phyloP scores from a whole-genome alignment of 2,329 filamentous ascomycete genomes.

The Pseudocercospora fijiensis region DNA sequence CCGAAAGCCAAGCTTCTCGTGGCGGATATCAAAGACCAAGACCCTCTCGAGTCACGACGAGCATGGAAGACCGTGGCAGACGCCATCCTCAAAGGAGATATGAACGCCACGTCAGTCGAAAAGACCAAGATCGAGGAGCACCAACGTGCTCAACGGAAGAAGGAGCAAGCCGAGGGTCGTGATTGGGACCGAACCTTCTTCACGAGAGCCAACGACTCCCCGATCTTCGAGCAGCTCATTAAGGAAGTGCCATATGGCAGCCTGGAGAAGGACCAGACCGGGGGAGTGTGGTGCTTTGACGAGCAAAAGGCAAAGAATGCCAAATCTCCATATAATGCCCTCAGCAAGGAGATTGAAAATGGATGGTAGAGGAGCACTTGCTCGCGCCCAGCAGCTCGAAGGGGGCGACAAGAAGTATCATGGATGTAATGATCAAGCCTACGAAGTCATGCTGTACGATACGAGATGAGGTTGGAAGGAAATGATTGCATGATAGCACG shows the following conservation, averaged over 20 bases:
- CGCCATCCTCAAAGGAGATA: constrained; percentile 77
- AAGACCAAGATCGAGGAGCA: constrained; percentile 89
- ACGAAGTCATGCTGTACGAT: constrained; percentile 8
- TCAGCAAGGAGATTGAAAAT: constrained; percentile 32
- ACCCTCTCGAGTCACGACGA: constrained; percentile 80
- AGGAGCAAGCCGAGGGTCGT: constrained; percentile 71
- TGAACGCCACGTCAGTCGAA: constrained; percentile 73
- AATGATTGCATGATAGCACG: constrained; percentile 15
- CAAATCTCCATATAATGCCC: constrained; percentile 33
- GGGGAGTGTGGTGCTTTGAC: constrained; percentile 70
- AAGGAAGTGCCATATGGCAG: constrained; percentile 43
- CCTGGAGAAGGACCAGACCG: constrained; percentile 64
- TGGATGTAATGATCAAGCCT: constrained; percentile 2
- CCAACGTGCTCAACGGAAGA: constrained; percentile 73
- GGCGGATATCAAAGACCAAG: constrained; percentile 72
- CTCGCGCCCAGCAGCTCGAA: neutral
- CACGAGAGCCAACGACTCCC: constrained; percentile 44
- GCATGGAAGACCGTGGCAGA: constrained; percentile 85
- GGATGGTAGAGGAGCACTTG: constrained; percentile 24
- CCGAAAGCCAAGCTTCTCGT: constrained; percentile 67
- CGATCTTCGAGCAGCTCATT: constrained; percentile 50
- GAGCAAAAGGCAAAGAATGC: constrained; percentile 48
- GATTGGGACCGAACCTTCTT: constrained; percentile 88
- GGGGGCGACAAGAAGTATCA: neutral
- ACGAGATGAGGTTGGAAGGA: neutral